Percentiles rank a stretch among this genome's conserved stretches.
These are phyloP conservation scores for Pisolithus marmoratus DNA, from an alignment of 768 basidiomycete genomes.

Conservation along the genomic window DNA sequence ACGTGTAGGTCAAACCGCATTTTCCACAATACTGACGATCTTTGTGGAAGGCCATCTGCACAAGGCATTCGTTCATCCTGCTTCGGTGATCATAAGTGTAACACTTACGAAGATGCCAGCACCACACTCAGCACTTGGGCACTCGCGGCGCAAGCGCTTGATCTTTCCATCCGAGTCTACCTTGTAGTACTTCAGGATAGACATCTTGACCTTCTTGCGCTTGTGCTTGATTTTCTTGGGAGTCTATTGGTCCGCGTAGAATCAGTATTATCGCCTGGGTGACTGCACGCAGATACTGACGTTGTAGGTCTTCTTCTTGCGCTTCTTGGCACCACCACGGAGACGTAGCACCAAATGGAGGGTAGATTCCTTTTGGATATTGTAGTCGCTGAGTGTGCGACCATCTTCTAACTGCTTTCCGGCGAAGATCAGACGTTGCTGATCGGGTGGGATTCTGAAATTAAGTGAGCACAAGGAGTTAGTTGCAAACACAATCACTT, in stretches of 20 bases:
- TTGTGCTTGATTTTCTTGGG: constrained; percentile 99
- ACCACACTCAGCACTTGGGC: constrained; percentile 78
- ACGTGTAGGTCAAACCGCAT: constrained; percentile 84
- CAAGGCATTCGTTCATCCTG: constrained; percentile 10
- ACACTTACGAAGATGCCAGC: constrained; percentile 75
- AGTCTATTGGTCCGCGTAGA: constrained; percentile 44
- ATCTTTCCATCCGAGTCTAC: constrained; percentile 99
- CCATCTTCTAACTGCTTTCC: constrained; percentile 99
- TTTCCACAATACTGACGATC: constrained; percentile 98
- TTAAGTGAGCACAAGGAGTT: constrained; percentile 3
- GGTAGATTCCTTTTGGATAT: constrained; percentile 99
- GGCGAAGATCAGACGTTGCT: constrained; percentile 97
- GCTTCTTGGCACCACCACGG: constrained; percentile 99
- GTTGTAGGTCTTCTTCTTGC: constrained; percentile 99
- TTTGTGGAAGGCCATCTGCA: constrained; percentile 96
- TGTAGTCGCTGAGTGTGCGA: constrained; percentile 90
- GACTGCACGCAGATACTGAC: constrained; percentile 36
- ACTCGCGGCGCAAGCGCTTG: constrained; percentile 98
- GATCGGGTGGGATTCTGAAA: constrained; percentile 80
- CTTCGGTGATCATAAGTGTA: neutral
- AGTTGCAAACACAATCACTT: constrained; percentile 13
- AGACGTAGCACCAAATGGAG: constrained; percentile 96
- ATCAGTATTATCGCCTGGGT: constrained; percentile 2
- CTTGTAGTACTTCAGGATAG: constrained; percentile 99
- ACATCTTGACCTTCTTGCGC: constrained; percentile 99